phyloP scores from a whole-genome alignment of 352 stramenopile genomes.

The Globisporangium nagaii region DNA sequence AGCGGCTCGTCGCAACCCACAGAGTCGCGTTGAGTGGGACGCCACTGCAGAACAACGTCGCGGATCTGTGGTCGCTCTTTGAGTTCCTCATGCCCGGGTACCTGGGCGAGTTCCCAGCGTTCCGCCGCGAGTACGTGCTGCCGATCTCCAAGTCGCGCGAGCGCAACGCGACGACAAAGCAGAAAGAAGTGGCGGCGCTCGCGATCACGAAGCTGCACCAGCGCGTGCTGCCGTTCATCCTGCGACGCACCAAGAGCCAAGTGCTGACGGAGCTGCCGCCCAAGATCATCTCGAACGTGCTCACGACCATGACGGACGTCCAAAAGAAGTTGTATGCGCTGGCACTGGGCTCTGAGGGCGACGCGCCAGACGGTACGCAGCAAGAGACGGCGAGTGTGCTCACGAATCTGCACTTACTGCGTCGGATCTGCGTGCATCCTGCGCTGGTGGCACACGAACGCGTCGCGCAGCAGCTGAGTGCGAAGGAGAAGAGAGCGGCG shows the following conservation, averaged over 20 bases:
- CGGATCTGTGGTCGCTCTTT: constrained; percentile 97
- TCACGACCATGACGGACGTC: constrained; percentile 80
- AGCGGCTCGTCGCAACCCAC: constrained; percentile 74
- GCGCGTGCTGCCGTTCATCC: constrained; percentile 96
- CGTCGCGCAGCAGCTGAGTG: constrained; percentile 15
- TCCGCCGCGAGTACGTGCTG: constrained; percentile 56
- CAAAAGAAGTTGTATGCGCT: constrained; percentile 86
- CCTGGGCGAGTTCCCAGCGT: constrained; percentile 81
- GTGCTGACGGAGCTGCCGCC: constrained; percentile 95
- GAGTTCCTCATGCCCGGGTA: constrained; percentile 98
- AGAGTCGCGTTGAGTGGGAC: constrained; percentile 95
- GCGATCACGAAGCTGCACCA: constrained; percentile 93
- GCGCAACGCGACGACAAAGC: constrained; percentile 55
- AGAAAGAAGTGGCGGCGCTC: constrained; percentile 73
- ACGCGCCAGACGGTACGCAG: too few species aligned
- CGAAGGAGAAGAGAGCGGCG: constrained; percentile 23
- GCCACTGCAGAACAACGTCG: constrained; percentile 96
- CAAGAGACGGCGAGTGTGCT: constrained; percentile 28
- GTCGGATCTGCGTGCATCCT: constrained; percentile 95
- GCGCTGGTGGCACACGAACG: constrained; percentile 56
- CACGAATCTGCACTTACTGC: constrained; percentile 68
- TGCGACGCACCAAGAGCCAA: constrained; percentile 94
- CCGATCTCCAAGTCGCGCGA: constrained; percentile 58
- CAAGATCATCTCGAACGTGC: constrained; percentile 95
- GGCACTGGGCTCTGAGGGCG: constrained; percentile 3